Conservation (phyloP, 192 early-diverging fungal genomes). For the Coemansia sp. region DNA sequence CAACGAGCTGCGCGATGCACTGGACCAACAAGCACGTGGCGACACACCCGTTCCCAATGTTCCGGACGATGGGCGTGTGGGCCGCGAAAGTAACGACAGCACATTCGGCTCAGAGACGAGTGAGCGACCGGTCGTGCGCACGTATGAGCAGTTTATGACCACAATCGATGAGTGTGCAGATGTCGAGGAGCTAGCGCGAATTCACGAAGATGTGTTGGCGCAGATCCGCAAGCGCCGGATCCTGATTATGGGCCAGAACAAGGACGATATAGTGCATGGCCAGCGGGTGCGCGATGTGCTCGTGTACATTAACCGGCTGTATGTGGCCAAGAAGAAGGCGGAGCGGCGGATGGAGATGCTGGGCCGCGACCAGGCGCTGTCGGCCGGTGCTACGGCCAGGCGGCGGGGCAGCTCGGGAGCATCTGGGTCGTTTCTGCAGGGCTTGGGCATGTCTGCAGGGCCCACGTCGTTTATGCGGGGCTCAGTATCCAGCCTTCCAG, state of each 20-base stretch:
- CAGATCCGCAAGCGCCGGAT: constrained; percentile 71
- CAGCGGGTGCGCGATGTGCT: constrained; percentile 69
- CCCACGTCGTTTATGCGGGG: neutral
- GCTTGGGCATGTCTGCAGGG: too few relatives aligned
- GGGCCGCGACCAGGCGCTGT: constrained; percentile 33
- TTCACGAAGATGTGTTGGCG: constrained; percentile 68
- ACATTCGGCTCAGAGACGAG: too few relatives aligned
- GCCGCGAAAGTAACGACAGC: neutral
- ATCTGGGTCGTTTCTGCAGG: too few relatives aligned
- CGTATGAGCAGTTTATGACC: constrained; percentile 75
- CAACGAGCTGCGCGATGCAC: constrained; percentile 63
- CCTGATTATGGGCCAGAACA: constrained; percentile 59
- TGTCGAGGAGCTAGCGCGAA: constrained; percentile 60
- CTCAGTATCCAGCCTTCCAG: neutral
- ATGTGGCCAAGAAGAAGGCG: constrained; percentile 67
- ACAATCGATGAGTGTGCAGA: constrained; percentile 69
- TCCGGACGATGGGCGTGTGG: neutral
- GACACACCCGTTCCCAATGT: neutral
- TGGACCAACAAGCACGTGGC: constrained; percentile 61
- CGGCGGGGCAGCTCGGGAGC: neutral
- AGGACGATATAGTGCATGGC: constrained; percentile 79
- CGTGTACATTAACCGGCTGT: constrained; percentile 73
- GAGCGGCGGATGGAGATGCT: constrained; percentile 69
- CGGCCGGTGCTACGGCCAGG: neutral
- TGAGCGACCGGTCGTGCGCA: constrained; percentile 16